Percentiles rank a stretch among this genome's conserved stretches.
These are phyloP conservation scores for Brassica carinata DNA, from an alignment of 345 rosid species.

Conservation along the genomic window DNA sequence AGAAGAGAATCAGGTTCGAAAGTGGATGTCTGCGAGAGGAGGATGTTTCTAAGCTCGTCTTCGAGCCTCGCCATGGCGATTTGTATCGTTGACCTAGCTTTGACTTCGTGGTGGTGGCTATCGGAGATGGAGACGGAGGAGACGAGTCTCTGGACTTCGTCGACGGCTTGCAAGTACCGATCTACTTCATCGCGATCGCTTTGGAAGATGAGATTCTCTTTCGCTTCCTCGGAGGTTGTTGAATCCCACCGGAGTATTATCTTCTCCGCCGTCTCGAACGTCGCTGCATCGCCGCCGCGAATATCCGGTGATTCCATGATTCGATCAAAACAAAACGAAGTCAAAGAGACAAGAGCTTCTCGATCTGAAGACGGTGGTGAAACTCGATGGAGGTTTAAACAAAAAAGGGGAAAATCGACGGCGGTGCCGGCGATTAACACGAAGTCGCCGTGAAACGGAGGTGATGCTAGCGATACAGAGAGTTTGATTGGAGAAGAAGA, in stretches of 20 bases:
- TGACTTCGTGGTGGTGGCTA: constrained; percentile 28
- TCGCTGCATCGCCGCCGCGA: constrained; percentile 4
- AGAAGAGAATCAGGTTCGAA: constrained; percentile 59
- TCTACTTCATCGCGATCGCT: constrained; percentile 78
- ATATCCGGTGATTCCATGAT: constrained; percentile 30
- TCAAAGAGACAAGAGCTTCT: constrained; percentile 59
- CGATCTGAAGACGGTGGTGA: constrained; percentile 68
- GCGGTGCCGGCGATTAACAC: constrained; percentile 45
- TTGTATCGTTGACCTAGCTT: constrained; percentile 71
- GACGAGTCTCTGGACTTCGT: constrained; percentile 63
- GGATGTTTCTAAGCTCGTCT: constrained; percentile 88
- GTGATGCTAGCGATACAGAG: constrained; percentile 54
- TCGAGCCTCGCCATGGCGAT: constrained; percentile 99
- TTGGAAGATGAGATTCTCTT: constrained; percentile 78
- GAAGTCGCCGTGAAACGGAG: no score
- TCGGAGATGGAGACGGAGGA: constrained; percentile 47
- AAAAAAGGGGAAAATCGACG: constrained; percentile 48
- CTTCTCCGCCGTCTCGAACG: constrained; percentile 64
- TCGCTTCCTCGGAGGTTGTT: constrained; percentile 70
- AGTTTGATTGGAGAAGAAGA: constrained; percentile 75
- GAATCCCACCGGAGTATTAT: constrained; percentile 89
- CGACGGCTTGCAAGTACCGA: constrained; percentile 80
- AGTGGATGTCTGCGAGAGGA: constrained; percentile 57
- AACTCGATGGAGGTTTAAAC: constrained; percentile 68
- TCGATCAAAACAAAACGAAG: constrained; percentile 48